These are phyloP conservation scores for Candida berthetii DNA, from an alignment of 805 yeast genomes.

Conservation along the genomic window DNA sequence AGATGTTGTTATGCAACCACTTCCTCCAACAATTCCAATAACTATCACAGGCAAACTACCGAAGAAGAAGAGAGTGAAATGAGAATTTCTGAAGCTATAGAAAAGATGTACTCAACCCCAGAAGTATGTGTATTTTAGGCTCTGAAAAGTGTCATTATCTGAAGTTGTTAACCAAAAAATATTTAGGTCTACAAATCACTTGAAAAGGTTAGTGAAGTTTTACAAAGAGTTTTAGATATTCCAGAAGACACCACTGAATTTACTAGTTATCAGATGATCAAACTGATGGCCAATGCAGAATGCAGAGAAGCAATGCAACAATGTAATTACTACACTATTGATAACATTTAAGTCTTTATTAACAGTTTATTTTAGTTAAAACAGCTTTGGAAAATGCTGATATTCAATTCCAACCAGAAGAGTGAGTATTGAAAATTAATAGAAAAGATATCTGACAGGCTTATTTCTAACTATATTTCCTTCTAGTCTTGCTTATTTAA, in stretches of 20 bases:
- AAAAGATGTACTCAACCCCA: slow-evolving; percentile 1
- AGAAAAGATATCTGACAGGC: too few relatives aligned
- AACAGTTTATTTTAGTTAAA: slow-evolving; percentile 6
- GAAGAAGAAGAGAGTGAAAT: neutral
- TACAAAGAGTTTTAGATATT: slow-evolving; percentile 15
- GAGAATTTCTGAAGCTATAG: neutral
- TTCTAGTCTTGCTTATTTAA: neutral
- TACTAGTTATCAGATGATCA: slow-evolving; percentile 12
- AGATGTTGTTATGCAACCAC: neutral
- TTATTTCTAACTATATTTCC: too few relatives aligned
- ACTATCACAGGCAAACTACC: neutral
- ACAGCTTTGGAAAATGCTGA: slow-evolving; percentile 20
- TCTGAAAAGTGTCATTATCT: neutral
- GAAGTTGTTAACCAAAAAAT: neutral
- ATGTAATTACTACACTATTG: neutral
- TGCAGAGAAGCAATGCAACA: slow-evolving; percentile 18
- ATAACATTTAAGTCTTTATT: too few relatives aligned
- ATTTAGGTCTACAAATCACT: slow-evolving; percentile 6
- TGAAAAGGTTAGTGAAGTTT: slow-evolving; percentile 13
- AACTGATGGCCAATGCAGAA: slow-evolving; percentile 20
- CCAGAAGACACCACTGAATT: slow-evolving; percentile 15
- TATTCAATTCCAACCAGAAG: slow-evolving; percentile 20
- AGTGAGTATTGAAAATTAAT: slow-evolving; percentile 8
- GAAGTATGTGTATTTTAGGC: neutral
- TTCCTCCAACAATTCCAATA: neutral